Evolutionary conservation across 2,329 filamentous ascomycete genomes (phyloP), one percentile per base, ranked within the genome.

Genomic region (Parascedosporium putredinis): DNA sequence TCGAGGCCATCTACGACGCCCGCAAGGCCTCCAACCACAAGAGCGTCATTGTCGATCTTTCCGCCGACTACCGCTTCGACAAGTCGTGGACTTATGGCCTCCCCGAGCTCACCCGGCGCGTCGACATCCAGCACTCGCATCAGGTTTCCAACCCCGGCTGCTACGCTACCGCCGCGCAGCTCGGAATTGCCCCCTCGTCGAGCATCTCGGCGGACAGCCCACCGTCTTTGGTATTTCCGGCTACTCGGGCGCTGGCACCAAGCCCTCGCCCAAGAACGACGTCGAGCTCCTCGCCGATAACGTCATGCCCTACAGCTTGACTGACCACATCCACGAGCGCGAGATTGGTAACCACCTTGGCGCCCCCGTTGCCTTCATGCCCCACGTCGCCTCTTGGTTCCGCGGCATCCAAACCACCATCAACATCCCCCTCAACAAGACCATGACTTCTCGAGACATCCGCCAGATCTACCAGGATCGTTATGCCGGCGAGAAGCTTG

Each of bases 341-440:
- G 93, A 97, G 66, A 93, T 97, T 55, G 84, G 83, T 62, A 64
- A 71, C 48, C 89, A 95, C 62, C 78, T 97, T 9, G 86, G 83
- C 45, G 75, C 72, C 12, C 70, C 78, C 16, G 82, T 95, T 9
- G 86, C 83, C 5, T 98, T 98, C 64, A 85, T 93, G 51, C 93
- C 93, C 5, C 93, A 97, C 65, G 90, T 95, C 22, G 88, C 89
- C n/a, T 81, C 85, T 12, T 97, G 89, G 91, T 97, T 97, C 78
- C 85, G 94, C 62, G 91, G 91, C 55, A 97, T 97, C 58, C 83
- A 88, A 63, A 86, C 90, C 67, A 91, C 89, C 34, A 90, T 97
- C 66, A 89, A 82, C 62, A 87, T 97, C 46, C 91, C 91, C 10
- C 75, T 98, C 7, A 84, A 84, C 61, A 78, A 91, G 67, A 77